Evolutionary conservation across 2,329 filamentous ascomycete species (phyloP).

Genomic region (Nemania serpens): DNA sequence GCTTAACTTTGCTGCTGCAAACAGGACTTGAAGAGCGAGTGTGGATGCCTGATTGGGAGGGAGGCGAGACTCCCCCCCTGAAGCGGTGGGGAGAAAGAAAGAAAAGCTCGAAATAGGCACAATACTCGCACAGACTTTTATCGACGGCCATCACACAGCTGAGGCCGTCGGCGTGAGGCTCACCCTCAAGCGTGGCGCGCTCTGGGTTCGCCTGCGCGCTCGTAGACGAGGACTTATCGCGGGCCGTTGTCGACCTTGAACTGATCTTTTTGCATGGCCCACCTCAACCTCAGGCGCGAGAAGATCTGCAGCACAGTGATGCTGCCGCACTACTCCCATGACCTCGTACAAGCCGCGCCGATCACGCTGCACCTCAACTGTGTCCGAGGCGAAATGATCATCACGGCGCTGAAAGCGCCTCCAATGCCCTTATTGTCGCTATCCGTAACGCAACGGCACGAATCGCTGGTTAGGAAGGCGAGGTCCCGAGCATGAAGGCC

Average conservation of each 20-base stretch:
- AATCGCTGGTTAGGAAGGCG: slow-evolving; percentile 81
- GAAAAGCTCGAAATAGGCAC: background rate
- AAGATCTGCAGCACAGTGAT: slow-evolving; percentile 97
- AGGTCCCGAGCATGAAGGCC: slow-evolving; percentile 95
- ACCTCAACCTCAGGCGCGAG: slow-evolving; percentile 85
- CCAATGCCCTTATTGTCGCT: slow-evolving; percentile 93
- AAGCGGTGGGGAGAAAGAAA: background rate
- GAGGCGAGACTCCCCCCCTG: background rate
- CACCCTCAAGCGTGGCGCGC: slow-evolving; percentile 79
- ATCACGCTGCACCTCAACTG: slow-evolving; percentile 96
- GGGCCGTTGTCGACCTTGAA: slow-evolving; percentile 95
- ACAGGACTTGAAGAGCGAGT: background rate
- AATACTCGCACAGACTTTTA: slow-evolving; percentile 50
- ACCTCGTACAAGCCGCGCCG: slow-evolving; percentile 87
- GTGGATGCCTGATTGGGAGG: no score
- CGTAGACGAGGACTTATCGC: slow-evolving; percentile 91
- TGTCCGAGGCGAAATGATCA: slow-evolving; percentile 92
- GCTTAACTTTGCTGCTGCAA: background rate
- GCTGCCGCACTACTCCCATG: slow-evolving; percentile 94
- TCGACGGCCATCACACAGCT: slow-evolving; percentile 98
- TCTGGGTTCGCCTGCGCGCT: slow-evolving; percentile 93
- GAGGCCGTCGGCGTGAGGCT: slow-evolving; percentile 85
- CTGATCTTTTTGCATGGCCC: slow-evolving; percentile 81
- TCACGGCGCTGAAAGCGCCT: slow-evolving; percentile 93
- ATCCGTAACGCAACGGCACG: slow-evolving; percentile 75